These are phyloP conservation scores for Hydnomerulius pinastri DNA, from an alignment of 768 basidiomycete species.

Conservation along the genomic window DNA sequence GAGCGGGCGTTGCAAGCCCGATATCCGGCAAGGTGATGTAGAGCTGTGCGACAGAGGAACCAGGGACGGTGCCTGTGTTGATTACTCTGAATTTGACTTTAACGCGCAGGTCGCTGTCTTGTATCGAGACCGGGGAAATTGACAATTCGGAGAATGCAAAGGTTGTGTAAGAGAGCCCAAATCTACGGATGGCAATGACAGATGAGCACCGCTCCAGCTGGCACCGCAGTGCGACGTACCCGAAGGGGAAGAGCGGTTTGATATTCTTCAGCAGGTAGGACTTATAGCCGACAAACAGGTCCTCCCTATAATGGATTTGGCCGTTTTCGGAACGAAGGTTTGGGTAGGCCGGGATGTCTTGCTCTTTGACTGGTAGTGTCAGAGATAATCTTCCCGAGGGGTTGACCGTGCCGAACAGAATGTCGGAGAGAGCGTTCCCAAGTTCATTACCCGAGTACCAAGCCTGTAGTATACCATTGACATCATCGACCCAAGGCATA, in stretches of 20 bases:
- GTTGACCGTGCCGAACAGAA: conserved; percentile 70
- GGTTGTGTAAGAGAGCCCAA: too few relatives aligned
- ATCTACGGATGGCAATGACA: too few relatives aligned
- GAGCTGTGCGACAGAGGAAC: too few relatives aligned
- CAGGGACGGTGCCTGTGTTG: too few relatives aligned
- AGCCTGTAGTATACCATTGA: conserved; percentile 51
- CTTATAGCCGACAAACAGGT: conserved; percentile 71
- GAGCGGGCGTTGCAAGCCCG: conserved; percentile 55
- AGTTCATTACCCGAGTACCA: conserved; percentile 68
- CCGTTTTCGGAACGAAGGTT: conserved; percentile 63
- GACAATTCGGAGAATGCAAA: too few relatives aligned
- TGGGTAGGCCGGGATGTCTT: conserved; percentile 63
- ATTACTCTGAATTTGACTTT: too few relatives aligned
- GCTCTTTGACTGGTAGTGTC: conserved; percentile 59
- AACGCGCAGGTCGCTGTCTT: too few relatives aligned
- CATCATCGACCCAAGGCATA: conserved; percentile 71
- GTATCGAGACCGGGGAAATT: too few relatives aligned
- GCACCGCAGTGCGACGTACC: conserved; percentile 42
- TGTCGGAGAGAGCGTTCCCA: conserved; percentile 68
- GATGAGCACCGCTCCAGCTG: too few relatives aligned
- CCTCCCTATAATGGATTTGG: conserved; percentile 54
- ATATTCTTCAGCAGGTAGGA: conserved; percentile 57
- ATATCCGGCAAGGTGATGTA: conserved; percentile 50
- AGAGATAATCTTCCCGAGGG: conserved; percentile 72
- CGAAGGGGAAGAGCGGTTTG: conserved; percentile 66